Base-by-base conservation (phyloP, 352 stramenopile species). In the Pythium aquatile region DNA sequence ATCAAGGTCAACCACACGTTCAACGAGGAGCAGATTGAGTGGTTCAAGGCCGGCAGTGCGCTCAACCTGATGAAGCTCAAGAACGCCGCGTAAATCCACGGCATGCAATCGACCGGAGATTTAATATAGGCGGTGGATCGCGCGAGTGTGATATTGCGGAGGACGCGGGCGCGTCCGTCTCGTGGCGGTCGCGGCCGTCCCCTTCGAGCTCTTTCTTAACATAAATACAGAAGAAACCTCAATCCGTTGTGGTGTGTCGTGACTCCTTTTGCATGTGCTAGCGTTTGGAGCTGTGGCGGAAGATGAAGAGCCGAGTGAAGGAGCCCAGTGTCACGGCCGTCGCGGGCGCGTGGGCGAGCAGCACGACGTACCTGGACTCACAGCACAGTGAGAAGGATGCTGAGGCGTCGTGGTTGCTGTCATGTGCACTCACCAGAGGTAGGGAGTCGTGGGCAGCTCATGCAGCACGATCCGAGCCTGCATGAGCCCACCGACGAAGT, bases 31-130 rank as follows among this genome's bases (percentile, higher is more conserved):
- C 92, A 98, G 77, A 97, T 98, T 69, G 86, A 94, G 58, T 98
- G 92, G 92, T 98, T 98, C 78, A 96, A 97, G 85, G 81, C 93
- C 74, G 92, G 92, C 75, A 96, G 85, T 66, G 92, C 92, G 65
- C 79, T 98, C 63, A 98, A 98, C 86, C 72, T 97, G 79, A 97
- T 98, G 91, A 98, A 98, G 85, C 90, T 91, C 78, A 87, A 78
- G 72, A 94, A 93, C 75, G 74, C 81, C 47, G 66, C 59, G 47
- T 75, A 71, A 74, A 60, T 42, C 57, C 35, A 35, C 33, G 47
- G 49, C 42, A 42, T 35, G 55, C 46, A 28, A 42, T 53, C 51
- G 49, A 57, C 39, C 33, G 32, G 51, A 52, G 63, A 46, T 60
- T 64, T 61, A 61, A 68, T 68, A 68, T 68, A 46, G 63, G 56